phyloP scores from a whole-genome alignment of 495 filamentous ascomycete genomes.

The Penicillium cataractarum region DNA sequence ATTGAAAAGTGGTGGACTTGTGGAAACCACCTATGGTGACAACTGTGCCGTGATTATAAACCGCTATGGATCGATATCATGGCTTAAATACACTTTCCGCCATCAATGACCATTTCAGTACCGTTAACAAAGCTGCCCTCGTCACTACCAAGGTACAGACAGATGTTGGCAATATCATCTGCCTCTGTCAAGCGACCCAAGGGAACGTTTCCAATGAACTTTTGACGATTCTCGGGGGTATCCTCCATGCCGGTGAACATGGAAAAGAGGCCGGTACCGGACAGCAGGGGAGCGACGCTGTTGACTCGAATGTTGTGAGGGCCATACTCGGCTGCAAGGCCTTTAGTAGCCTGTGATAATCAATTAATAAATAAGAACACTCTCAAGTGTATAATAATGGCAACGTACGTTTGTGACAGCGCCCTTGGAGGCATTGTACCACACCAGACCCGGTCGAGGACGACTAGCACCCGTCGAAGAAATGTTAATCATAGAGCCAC shows the following conservation, averaged over 20 bases:
- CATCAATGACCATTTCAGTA: conserved; percentile 48
- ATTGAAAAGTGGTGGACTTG: background rate
- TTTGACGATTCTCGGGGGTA: conserved; percentile 68
- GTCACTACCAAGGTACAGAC: conserved; percentile 66
- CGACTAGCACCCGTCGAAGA: conserved; percentile 65
- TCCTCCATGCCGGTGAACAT: conserved; percentile 68
- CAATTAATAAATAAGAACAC: background rate
- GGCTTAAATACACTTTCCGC: conserved; percentile 40
- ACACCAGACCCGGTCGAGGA: conserved; percentile 67
- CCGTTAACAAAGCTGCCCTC: conserved; percentile 75
- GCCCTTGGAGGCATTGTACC: conserved; percentile 72
- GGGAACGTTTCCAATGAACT: conserved; percentile 68
- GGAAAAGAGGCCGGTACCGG: conserved; percentile 65
- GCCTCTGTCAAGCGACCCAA: conserved; percentile 65
- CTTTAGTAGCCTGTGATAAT: conserved; percentile 56
- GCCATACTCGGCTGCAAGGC: conserved; percentile 70
- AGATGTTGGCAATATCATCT: conserved; percentile 68
- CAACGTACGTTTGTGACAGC: conserved; percentile 62
- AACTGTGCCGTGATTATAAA: background rate
- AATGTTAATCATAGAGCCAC: conserved; percentile 67
- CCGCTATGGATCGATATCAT: too few species aligned
- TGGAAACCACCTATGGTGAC: background rate
- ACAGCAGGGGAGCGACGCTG: conserved; percentile 62
- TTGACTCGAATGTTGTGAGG: conserved; percentile 68
- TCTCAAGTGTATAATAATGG: background rate